These are phyloP conservation scores for Daedalea quercina DNA, from an alignment of 768 basidiomycete genomes.

Conservation along the genomic window DNA sequence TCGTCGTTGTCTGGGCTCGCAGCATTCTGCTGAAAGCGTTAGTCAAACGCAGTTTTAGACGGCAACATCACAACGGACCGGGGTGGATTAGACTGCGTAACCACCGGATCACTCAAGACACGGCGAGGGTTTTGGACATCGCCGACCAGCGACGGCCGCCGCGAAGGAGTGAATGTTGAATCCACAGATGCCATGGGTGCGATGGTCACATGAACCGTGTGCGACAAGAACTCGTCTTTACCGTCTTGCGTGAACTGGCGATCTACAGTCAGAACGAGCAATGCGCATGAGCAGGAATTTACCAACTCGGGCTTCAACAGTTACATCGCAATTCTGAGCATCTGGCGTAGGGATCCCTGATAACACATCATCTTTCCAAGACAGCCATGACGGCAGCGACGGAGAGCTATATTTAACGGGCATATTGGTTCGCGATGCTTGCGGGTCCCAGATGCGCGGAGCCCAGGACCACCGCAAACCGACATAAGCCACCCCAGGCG, in stretches of 20 bases:
- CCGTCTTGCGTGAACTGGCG: constrained; percentile 66
- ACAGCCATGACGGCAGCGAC: constrained; percentile 77
- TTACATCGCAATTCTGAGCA: constrained; percentile 70
- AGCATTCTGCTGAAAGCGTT: constrained; percentile 16
- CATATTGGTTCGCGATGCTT: constrained; percentile 75
- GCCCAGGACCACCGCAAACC: constrained; percentile 84
- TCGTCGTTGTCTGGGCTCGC: constrained; percentile 25
- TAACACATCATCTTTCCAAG: constrained; percentile 80
- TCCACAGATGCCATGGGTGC: constrained; percentile 57
- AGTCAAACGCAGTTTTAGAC: neutral
- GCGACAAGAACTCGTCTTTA: constrained; percentile 59
- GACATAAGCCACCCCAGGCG: constrained; percentile 76
- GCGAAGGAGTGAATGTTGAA: constrained; percentile 33
- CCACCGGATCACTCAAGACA: constrained; percentile 32
- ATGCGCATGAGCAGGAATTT: constrained; percentile 2
- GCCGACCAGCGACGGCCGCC: constrained; percentile 42
- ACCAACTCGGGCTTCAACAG: constrained; percentile 68
- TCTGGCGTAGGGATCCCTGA: constrained; percentile 75
- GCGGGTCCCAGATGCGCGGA: constrained; percentile 96
- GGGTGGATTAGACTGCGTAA: constrained; percentile 25
- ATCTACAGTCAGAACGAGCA: constrained; percentile 6
- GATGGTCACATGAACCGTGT: constrained; percentile 65
- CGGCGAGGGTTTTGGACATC: constrained; percentile 36
- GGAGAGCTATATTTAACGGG: constrained; percentile 79
- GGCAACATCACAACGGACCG: constrained; percentile 19